Percentiles rank a stretch among this genome's conserved stretches.
Conservation (phyloP, 2,329 filamentous ascomycete species). For the Cordyceps militaris region DNA sequence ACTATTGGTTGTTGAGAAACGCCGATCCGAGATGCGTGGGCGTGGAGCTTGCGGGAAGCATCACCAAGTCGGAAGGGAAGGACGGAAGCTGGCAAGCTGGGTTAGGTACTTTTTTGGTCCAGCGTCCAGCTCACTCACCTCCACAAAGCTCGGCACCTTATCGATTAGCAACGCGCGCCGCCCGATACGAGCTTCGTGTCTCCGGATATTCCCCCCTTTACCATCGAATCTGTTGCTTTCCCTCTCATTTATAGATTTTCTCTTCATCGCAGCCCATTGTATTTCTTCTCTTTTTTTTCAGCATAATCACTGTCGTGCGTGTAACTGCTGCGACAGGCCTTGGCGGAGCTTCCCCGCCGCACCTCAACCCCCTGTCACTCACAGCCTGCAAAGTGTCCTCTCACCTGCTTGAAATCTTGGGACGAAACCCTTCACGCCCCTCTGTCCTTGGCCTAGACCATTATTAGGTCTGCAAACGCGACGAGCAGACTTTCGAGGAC, state of each 20-base stretch:
- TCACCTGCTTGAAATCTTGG: neutral
- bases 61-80: neutral
- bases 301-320: neutral
- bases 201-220: neutral
- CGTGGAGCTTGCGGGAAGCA: neutral
- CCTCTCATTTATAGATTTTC: neutral
- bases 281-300: neutral
- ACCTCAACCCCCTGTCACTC: neutral
- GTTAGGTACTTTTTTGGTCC: neutral
- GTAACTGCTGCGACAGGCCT: neutral
- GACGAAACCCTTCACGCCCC: neutral
- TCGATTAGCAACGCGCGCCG: constrained; percentile 6
- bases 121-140: neutral
- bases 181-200: neutral
- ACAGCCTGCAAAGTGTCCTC: constrained; percentile 12
- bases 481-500: neutral
- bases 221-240: neutral
- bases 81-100: too few species aligned
- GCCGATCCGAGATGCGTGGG: constrained; percentile 1
- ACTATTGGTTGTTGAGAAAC: neutral
- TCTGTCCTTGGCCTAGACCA: neutral
- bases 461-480: neutral
- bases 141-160: constrained; percentile 3
- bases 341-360: constrained; percentile 1
- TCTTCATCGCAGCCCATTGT: neutral